A percentile compares a stretch with the other conserved stretches of the same genome.
phyloP scores from a whole-genome alignment of 305 asterid genomes.

The Fraxinus xanthoxyloides region DNA sequence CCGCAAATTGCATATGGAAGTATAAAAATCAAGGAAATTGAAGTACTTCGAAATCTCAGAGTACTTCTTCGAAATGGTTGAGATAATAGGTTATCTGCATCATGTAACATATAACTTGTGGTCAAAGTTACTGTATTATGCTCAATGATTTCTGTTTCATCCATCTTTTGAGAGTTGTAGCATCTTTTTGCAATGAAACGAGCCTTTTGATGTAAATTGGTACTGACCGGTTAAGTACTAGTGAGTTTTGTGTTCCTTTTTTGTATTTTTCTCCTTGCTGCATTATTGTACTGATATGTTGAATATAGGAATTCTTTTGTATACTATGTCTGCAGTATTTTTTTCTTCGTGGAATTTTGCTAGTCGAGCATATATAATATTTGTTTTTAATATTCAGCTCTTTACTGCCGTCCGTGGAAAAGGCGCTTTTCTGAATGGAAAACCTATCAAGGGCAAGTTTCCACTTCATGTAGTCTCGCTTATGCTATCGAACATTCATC shows the following conservation, averaged over 20 bases:
- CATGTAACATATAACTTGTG: conserved; percentile 1
- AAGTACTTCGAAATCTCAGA: neutral
- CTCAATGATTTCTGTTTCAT: neutral
- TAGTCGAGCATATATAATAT: conserved; percentile 7
- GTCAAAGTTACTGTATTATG: neutral
- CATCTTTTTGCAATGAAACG: neutral
- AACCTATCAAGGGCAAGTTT: conserved; percentile 70
- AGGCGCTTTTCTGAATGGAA: conserved; percentile 88
- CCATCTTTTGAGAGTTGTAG: conserved; percentile 7
- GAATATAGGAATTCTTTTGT: neutral
- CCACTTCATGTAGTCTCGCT: conserved; percentile 8
- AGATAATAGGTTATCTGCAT: neutral
- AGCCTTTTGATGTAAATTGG: neutral
- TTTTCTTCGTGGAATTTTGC: conserved; percentile 1
- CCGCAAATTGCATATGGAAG: conserved; percentile 5
- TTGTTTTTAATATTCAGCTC: conserved; percentile 51
- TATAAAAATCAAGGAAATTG: neutral
- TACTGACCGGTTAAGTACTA: conserved; percentile 2
- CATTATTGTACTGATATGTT: conserved; percentile 1
- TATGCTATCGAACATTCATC: conserved; percentile 4
- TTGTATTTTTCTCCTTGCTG: neutral
- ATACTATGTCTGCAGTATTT: neutral
- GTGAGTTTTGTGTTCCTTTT: neutral
- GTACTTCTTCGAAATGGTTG: no score
- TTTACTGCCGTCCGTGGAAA: conserved; percentile 74